phyloP scores from a whole-genome alignment of 2,329 filamentous ascomycete species.

The Ceratocystis papillata region DNA sequence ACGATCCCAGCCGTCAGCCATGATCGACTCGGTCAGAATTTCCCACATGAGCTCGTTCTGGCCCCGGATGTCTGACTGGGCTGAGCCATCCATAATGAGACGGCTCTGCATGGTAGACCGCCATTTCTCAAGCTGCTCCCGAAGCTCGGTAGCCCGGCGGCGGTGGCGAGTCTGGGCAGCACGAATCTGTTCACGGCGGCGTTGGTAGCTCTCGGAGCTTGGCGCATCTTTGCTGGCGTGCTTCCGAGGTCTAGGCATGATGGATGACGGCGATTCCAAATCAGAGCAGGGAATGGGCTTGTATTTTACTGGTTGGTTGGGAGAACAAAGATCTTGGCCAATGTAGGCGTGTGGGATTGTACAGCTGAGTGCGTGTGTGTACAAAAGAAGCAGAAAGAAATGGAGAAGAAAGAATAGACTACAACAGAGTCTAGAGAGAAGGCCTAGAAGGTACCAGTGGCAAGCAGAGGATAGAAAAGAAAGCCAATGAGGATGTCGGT shows the following conservation, averaged over 20 bases:
- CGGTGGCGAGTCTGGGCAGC: slow-evolving; percentile 46
- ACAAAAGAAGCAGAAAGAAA: neutral
- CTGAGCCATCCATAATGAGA: slow-evolving; percentile 36
- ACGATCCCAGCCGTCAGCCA: slow-evolving; percentile 24
- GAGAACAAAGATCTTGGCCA: neutral
- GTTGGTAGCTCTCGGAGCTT: neutral
- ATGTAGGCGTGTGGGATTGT: neutral
- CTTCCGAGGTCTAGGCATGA: slow-evolving; percentile 7
- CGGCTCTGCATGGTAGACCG: slow-evolving; percentile 39
- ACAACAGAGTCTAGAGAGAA: neutral
- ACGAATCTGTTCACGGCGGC: slow-evolving; percentile 43
- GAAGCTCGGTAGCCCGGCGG: slow-evolving; percentile 46
- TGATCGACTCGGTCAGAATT: slow-evolving; percentile 30
- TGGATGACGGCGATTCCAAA: neutral
- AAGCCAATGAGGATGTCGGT: neutral
- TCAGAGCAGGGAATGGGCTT: neutral
- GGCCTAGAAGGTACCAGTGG: neutral
- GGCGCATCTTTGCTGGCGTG: slow-evolving; percentile 30
- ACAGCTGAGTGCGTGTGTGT: neutral
- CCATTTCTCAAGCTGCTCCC: slow-evolving; percentile 44
- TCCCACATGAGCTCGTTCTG: slow-evolving; percentile 38
- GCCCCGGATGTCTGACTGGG: slow-evolving; percentile 32
- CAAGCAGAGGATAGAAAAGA: neutral
- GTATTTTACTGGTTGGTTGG: neutral
- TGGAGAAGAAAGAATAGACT: neutral